A percentile compares a stretch with the other conserved stretches of the same genome.
Conservation (phyloP, 768 basidiomycete species). For the Cyclocybe aegerita region DNA sequence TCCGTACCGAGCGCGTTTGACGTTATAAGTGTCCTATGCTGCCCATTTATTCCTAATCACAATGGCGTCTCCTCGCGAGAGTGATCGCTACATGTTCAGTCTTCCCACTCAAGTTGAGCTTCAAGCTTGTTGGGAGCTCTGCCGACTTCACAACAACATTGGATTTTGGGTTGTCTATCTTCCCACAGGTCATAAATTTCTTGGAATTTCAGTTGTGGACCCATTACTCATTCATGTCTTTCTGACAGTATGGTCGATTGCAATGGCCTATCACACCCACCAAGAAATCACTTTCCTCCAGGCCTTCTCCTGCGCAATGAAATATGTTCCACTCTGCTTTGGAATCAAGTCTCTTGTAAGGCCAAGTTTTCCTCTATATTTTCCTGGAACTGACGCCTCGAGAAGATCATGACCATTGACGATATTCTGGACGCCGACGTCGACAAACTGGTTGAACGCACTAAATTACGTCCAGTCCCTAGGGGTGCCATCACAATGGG, state of each 20-base stretch:
- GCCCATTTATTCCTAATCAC: no score
- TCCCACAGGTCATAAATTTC: neutral
- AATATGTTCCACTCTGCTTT: slow-evolving; percentile 3
- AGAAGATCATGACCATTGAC: slow-evolving; percentile 6
- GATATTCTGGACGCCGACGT: slow-evolving; percentile 5
- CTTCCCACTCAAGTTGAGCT: neutral
- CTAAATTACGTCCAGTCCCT: neutral
- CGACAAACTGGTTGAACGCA: slow-evolving; percentile 1
- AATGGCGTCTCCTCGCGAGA: no score
- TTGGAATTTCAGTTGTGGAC: neutral
- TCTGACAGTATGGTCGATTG: slow-evolving; percentile 4
- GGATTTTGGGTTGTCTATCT: slow-evolving; percentile 6
- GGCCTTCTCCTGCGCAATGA: neutral
- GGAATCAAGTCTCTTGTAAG: slow-evolving; percentile 3
- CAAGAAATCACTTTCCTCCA: neutral
- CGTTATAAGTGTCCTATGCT: no score
- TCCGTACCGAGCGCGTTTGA: no score
- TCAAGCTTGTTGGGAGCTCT: slow-evolving; percentile 5
- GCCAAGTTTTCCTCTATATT: neutral
- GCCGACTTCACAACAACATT: slow-evolving; percentile 5
- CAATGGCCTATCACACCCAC: slow-evolving; percentile 1
- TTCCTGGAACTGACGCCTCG: neutral
- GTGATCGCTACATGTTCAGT: no score
- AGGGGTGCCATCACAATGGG: neutral
- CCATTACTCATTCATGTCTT: neutral